These are phyloP conservation scores for Eucalyptus brandiana DNA, from an alignment of 345 rosid species.

Conservation along the genomic window DNA sequence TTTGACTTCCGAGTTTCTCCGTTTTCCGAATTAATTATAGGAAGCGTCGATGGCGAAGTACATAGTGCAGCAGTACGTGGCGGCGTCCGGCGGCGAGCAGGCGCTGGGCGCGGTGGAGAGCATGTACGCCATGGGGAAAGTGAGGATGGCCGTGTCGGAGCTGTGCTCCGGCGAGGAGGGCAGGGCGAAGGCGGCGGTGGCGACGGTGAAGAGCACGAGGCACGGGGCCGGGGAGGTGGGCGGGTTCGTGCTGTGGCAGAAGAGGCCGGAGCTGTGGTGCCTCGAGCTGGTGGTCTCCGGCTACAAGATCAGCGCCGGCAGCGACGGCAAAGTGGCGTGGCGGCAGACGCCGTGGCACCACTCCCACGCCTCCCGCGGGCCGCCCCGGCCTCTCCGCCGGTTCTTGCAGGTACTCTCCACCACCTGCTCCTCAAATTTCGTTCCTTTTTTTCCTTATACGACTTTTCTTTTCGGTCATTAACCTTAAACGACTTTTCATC, in stretches of 20 bases:
- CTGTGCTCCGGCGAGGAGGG: constrained; percentile 59
- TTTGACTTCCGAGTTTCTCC: background rate
- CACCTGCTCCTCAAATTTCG: background rate
- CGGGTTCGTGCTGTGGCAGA: constrained; percentile 91
- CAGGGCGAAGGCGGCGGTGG: constrained; percentile 25
- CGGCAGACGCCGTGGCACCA: constrained; percentile 93
- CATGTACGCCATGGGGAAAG: constrained; percentile 94
- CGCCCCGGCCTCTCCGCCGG: constrained; percentile 77
- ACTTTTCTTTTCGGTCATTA: background rate
- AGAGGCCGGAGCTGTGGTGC: constrained; percentile 80
- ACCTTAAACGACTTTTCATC: background rate
- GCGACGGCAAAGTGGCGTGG: constrained; percentile 92
- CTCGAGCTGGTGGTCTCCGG: constrained; percentile 86
- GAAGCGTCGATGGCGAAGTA: constrained; percentile 87
- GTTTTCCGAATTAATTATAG: constrained; percentile 4
- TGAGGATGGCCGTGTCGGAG: constrained; percentile 81
- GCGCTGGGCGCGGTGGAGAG: constrained; percentile 53
- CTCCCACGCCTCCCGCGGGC: constrained; percentile 83
- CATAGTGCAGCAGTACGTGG: constrained; percentile 85
- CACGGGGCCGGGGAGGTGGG: constrained; percentile 63
- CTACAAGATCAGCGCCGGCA: constrained; percentile 84
- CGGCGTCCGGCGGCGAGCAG: constrained; percentile 80
- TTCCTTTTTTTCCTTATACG: background rate
- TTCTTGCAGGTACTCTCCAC: constrained; percentile 48
- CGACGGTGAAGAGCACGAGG: constrained; percentile 30